Evolutionary conservation across 1,139 yeast genomes (phyloP), one percentile per base, ranked within the genome.

Genomic region (Geotrichum bryndzae): DNA sequence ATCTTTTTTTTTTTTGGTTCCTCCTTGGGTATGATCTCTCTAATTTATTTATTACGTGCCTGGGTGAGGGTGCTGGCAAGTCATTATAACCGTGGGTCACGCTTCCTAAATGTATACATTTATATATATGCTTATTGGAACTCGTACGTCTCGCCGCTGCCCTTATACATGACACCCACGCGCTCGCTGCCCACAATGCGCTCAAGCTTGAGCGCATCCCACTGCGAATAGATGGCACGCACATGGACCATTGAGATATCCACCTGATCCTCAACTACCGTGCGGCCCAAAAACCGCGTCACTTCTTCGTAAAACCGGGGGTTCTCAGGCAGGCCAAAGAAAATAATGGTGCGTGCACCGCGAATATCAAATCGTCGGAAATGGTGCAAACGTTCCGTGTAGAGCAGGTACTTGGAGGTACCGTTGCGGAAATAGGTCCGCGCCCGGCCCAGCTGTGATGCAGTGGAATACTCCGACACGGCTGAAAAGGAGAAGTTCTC

Each of bases 311-410:
- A 94, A 71, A 90, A 94, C 48, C 81, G 72, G 5, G 97, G 96
- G 72, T 94, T 91, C 23, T 86, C 80, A 7, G 99, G 99, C 25
- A 89, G 80, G 33, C 88, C 90, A 73, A 91, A 95, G 77, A 94
- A 84, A 33, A 94, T 74, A 53, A 94, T 81, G 61, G 86, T 88
- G 72, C 88, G 87, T 23, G 89, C 97, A n/a, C 98, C 99, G 65
- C 81, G 83, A 61, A 95, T 79, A 63, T 89, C 94, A 72, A 83
- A 91, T 62, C 98, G 80, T 67, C 97, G 82, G 77, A 87, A 94
- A 72, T 90, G 95, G 72, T 94, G 99, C 73, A 92, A 79, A 80
- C 99, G 87, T 70, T 94, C 98, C 0, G 97, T 90, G 74, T 91
- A 91, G 23, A 94, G 74, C 76, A 95, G 73, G 45, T 92, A 82